These are phyloP conservation scores for Aureobasidium sp. DNA, from an alignment of 2,329 filamentous ascomycete genomes.

Conservation along the genomic window DNA sequence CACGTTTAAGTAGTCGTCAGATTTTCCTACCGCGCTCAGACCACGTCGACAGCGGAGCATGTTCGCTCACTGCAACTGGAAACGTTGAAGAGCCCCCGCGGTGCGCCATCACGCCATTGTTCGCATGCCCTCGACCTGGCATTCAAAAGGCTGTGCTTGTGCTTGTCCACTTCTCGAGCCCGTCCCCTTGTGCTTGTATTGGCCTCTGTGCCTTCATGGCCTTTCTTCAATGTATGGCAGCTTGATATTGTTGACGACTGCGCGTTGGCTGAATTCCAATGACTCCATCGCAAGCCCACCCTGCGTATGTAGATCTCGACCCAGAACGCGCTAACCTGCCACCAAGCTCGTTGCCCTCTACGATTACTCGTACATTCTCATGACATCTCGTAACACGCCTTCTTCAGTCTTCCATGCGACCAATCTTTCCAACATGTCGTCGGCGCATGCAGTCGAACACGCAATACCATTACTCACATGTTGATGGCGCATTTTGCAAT, in stretches of 20 bases:
- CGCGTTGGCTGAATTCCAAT: constrained; percentile 7
- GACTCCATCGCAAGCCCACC: constrained; percentile 1
- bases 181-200: not conserved
- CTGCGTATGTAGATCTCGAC: constrained; percentile 5
- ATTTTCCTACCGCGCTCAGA: constrained; percentile 4
- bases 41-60: constrained; percentile 2
- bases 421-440: not conserved
- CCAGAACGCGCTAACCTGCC: constrained; percentile 8
- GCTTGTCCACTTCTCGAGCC: not conserved
- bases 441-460: not conserved
- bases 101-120: constrained; percentile 9
- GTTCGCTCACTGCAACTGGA: not conserved
- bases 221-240: not conserved
- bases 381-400: not conserved
- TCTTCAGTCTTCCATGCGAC: not conserved
- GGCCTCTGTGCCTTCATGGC: too few relatives aligned
- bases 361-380: constrained; percentile 11
- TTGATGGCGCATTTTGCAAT: not conserved
- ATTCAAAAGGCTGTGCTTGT: not conserved
- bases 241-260: constrained; percentile 6
- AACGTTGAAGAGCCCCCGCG: constrained; percentile 4
- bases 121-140: not conserved
- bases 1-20: constrained; percentile 9
- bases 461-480: not conserved
- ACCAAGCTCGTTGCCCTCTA: not conserved